phyloP scores from a whole-genome alignment of 2,329 filamentous ascomycete species.

The Hypoxylon sp. region DNA sequence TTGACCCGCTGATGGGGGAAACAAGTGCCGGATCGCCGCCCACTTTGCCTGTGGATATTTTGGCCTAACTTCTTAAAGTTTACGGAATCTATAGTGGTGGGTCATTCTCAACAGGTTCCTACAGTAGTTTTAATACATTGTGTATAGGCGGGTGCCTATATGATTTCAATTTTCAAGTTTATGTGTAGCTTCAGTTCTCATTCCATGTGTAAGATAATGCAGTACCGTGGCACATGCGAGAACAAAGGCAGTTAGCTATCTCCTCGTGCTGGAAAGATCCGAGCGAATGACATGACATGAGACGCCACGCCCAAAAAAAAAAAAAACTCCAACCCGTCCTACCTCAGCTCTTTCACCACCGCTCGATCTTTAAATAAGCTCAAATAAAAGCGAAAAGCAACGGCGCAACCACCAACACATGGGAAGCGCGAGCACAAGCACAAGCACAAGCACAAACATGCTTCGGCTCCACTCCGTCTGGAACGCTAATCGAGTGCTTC shows the following conservation, averaged over 20 bases:
- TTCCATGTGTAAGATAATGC: background rate
- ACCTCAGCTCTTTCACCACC: background rate
- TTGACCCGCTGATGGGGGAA: constrained; percentile 28
- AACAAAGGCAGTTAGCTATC: background rate
- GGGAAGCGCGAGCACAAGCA: constrained; percentile 2
- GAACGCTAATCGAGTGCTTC: constrained; percentile 39
- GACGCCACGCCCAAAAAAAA: constrained; percentile 6
- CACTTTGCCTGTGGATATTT: constrained; percentile 20
- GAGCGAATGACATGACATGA: constrained; percentile 30
- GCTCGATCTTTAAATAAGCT: constrained; percentile 13
- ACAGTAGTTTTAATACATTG: constrained; percentile 15
- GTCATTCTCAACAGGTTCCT: constrained; percentile 10
- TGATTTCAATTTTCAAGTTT: background rate
- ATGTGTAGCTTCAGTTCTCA: background rate
- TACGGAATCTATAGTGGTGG: constrained; percentile 7
- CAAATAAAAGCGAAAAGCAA: constrained; percentile 7
- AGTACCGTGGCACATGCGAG: background rate
- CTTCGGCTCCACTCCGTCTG: constrained; percentile 42
- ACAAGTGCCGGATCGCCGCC: constrained; percentile 38
- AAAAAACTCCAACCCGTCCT: constrained; percentile 14
- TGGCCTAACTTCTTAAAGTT: constrained; percentile 25
- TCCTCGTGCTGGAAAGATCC: constrained; percentile 23
- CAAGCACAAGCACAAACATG: constrained; percentile 26
- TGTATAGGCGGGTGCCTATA: background rate
- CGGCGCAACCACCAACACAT: constrained; percentile 9